Conservation (phyloP, 805 yeast genomes). For the Ogataea corticis region DNA sequence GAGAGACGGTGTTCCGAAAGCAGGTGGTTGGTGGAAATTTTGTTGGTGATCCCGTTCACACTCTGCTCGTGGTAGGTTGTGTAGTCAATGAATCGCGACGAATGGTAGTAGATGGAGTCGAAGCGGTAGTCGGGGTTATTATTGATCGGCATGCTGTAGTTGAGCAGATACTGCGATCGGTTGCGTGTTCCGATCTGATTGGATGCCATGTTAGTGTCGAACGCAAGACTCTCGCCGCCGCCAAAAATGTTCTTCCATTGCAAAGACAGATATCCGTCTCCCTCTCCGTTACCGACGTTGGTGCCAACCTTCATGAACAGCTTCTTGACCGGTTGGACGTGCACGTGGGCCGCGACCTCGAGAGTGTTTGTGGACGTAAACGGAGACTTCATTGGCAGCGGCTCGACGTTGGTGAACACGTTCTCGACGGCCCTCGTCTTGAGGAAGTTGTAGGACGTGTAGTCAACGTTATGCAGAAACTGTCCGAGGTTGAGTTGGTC, state of each 20-base stretch:
- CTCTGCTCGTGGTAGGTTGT: constrained; percentile 45
- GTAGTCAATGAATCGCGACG: constrained; percentile 50
- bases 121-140: constrained; percentile 42
- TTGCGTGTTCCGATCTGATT: constrained; percentile 49
- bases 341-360: constrained; percentile 30
- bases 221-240: constrained; percentile 52
- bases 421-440: constrained; percentile 46
- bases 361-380: constrained; percentile 24
- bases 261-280: constrained; percentile 85
- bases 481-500: constrained; percentile 38
- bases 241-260: constrained; percentile 60
- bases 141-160: constrained; percentile 46
- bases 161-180: constrained; percentile 48
- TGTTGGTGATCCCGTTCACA: constrained; percentile 44
- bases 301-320: constrained; percentile 91
- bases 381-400: constrained; percentile 18
- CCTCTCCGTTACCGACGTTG: constrained; percentile 94
- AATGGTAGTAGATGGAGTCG: constrained; percentile 42
- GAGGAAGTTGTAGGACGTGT: constrained; percentile 42
- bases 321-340: constrained; percentile 58
- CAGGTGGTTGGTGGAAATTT: constrained; percentile 37
- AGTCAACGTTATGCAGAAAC: constrained; percentile 43
- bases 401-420: constrained; percentile 37
- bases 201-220: constrained; percentile 44
- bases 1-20: constrained; percentile 33